Evolutionary conservation across 257 asterid genomes (phyloP).

Genomic region (Thymus quinquecostatus): DNA sequence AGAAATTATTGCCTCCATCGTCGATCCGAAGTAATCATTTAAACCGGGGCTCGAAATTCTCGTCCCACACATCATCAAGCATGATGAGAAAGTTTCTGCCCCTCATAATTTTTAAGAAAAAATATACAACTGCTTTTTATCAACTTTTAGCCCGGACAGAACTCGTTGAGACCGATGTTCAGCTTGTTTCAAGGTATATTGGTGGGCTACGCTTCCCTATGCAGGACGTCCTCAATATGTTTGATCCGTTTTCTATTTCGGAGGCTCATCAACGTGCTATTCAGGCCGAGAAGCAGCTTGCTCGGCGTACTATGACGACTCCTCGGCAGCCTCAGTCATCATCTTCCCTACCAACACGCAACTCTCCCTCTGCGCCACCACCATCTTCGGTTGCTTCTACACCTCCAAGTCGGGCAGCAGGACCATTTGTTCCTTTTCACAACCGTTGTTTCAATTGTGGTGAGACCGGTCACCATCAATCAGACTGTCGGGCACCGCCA

Average conservation of each 20-base stretch:
- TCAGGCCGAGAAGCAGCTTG: neutral
- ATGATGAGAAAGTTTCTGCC: neutral
- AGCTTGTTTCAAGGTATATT: too few relatives aligned
- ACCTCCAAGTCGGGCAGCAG: neutral
- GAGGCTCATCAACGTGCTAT: constrained; percentile 9
- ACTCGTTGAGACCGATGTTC: too few relatives aligned
- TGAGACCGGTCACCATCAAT: neutral
- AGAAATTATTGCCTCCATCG: neutral
- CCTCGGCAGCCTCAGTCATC: neutral
- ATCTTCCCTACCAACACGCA: neutral
- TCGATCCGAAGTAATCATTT: too few relatives aligned
- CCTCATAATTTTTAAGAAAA: neutral
- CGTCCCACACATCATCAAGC: neutral
- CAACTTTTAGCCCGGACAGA: too few relatives aligned
- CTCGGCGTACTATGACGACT: neutral
- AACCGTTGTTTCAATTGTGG: constrained; percentile 3
- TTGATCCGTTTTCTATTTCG: neutral
- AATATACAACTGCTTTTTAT: too few relatives aligned
- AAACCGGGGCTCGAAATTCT: accelerated
- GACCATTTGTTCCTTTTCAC: neutral
- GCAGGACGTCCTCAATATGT: too few relatives aligned
- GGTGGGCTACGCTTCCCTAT: too few relatives aligned
- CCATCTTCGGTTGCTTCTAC: neutral
- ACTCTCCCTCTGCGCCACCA: neutral
- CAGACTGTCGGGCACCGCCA: neutral